phyloP scores from a whole-genome alignment of 2,329 filamentous ascomycete species.

The Sclerotinia minor region DNA sequence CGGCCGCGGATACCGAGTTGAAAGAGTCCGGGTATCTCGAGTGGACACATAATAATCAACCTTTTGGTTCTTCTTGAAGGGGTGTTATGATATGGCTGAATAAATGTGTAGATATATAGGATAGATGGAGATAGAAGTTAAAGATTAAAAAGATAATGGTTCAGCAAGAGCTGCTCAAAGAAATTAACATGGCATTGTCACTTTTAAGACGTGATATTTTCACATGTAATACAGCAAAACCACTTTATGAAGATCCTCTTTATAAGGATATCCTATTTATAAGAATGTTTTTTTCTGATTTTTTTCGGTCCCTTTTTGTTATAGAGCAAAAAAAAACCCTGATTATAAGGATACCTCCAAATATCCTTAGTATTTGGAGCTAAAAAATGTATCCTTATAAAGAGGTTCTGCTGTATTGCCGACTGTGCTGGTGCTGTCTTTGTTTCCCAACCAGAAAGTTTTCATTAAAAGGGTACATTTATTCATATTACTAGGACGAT shows the following conservation, averaged over 20 bases:
- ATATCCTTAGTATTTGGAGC: no score
- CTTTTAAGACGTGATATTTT: not conserved
- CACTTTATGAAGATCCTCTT: no score
- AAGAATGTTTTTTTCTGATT: no score
- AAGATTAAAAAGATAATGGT: not conserved
- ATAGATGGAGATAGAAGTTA: not conserved
- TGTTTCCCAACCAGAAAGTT: no score
- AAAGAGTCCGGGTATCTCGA: slow-evolving; percentile 50
- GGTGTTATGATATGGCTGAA: not conserved
- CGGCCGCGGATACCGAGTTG: slow-evolving; percentile 44
- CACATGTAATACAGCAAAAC: no score
- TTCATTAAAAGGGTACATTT: not conserved
- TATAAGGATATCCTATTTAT: no score
- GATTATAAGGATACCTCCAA: no score
- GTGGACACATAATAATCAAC: slow-evolving; percentile 31
- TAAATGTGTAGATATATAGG: not conserved
- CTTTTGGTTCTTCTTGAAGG: slow-evolving; percentile 25
- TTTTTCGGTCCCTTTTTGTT: no score
- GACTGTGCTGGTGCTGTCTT: not conserved
- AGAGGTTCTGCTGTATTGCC: no score
- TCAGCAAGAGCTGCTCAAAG: slow-evolving; percentile 12
- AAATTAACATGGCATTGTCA: no score
- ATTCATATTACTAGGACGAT: not conserved
- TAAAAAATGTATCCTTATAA: no score
- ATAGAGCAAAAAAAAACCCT: no score